Evolutionary conservation across 2,329 filamentous ascomycete genomes (phyloP), one percentile per base, ranked within the genome.

Genomic region (Claviceps maximensis): DNA sequence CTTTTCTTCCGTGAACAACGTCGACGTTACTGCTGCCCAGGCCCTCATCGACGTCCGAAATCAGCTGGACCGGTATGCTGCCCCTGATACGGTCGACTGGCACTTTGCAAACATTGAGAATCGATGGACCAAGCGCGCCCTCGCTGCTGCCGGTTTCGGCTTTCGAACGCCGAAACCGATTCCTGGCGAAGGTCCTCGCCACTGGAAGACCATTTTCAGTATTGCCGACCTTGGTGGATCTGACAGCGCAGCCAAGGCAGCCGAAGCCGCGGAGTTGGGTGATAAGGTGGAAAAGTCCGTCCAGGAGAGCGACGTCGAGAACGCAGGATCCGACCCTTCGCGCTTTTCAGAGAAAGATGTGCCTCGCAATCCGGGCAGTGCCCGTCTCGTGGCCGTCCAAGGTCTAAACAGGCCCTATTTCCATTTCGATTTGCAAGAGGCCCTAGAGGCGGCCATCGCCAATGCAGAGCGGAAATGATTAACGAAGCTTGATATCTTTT

Each of bases 171-270:
- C 60, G 10, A 60, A 36, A 53, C 61, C 52, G 13, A 56, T n/a
- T 44, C 53, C 46, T 19, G 59, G 54, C 36, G 56, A 58, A 52
- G 57, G 56, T 15, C 51, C 63, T 2, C 62, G 62, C 17, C 60
- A 67, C 21, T 69, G 66, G 67, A 90, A 89, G 69, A 87, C 89
- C 23, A 90, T 97, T 60, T 97, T 96, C 76, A 89, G 82, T 63
- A 90, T 97, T 36, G 88, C 91, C 1, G 89, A 95, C 63, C 81
- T 95, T 50, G 82, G 88, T 55, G 85, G 89, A 10, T 72, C 74
- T 1, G 72, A 83, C 53, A 88, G 84, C 19, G 86, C 86, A 0
- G 61, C 65, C 9, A 59, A 59, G 13, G 63, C 63, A 2, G 54
- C 54, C 10, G 51, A 53, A 27, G 83, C 84, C 1, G 79, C 79